Evolutionary conservation across 1,284 basidiomycete genomes (phyloP), one percentile per base, ranked within the genome.

Genomic region (Cutaneotrichosporon mucoides): DNA sequence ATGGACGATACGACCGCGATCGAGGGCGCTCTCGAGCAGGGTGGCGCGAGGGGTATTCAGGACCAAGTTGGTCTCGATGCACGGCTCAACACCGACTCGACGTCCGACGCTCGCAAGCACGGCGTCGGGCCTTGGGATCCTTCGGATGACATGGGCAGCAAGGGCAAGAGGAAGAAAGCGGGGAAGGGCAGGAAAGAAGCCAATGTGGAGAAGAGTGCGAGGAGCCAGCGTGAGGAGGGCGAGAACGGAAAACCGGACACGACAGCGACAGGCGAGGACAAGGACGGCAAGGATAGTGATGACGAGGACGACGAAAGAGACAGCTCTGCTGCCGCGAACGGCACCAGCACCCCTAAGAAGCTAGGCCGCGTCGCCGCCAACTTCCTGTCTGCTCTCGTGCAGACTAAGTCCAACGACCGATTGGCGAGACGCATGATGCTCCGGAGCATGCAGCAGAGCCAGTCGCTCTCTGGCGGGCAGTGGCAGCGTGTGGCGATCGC

Each of bases 401-500:
- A 15, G 13, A 7, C 8, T 7, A 10, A 16, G 13, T 6, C 6
- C 12, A 38, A 8, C 24, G 6, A 24, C 15, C 9, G 24, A 11
- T 24, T 24, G 24, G 24, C 24, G 24, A 24, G 24, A 24, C 24
- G 24, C 24, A 24, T 24, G 24, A 24, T 24, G 24, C 24, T 24
- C 24, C 24, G 24, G 24, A 24, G 24, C 24, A 24, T 24, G 24
- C 24, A 24, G 12, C 38, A 40, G 38, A 40, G 9, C 9, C 12
- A 40, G 15, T 13, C 37, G 8, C 49, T 49, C 33, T 62, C 64
- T 36, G 62, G 68, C 47, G 69, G 67, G 40, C 76, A 92, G 87
- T 92, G 89, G 89, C 89, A 92, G 79, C 82, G 88, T 66, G 83
- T 92, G 61, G 89, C 89, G 12, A 82, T 92, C 49, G 86, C 89